These are phyloP conservation scores for Coccomyxa subellipsoidea DNA, from an alignment of 163 green algal species.

Conservation along the genomic window DNA sequence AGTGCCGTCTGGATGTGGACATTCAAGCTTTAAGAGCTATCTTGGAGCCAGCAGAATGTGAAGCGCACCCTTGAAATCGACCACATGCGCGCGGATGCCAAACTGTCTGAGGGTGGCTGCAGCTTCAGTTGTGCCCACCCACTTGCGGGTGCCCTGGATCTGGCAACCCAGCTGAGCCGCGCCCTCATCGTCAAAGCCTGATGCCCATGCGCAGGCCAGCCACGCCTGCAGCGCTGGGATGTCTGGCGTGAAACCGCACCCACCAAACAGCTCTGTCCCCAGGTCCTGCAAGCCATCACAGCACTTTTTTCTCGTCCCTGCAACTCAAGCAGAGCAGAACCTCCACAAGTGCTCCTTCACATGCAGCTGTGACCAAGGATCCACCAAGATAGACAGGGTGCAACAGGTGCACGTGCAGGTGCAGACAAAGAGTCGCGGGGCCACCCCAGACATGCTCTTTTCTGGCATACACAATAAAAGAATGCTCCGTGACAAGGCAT, in stretches of 20 bases:
- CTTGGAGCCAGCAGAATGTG: too few species aligned
- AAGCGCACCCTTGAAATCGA: conserved; percentile 63
- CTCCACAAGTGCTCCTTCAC: background rate
- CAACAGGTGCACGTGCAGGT: too few species aligned
- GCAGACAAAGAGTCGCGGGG: too few species aligned
- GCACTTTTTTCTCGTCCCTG: background rate
- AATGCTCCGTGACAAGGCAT: too few species aligned
- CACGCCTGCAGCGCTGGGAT: conserved; percentile 69
- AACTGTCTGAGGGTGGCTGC: conserved; percentile 73
- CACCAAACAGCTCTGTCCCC: conserved; percentile 50
- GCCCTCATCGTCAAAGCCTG: conserved; percentile 66
- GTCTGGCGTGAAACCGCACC: conserved; percentile 59
- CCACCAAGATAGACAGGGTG: background rate
- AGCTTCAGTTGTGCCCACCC: conserved; percentile 83
- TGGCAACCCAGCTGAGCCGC: conserved; percentile 38
- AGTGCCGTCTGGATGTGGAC: too few species aligned
- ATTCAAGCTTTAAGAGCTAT: too few species aligned
- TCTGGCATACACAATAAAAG: too few species aligned
- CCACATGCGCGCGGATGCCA: conserved; percentile 59
- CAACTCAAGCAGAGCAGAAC: background rate
- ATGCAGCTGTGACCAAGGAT: background rate
- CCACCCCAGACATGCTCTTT: too few species aligned
- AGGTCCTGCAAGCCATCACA: conserved; percentile 20
- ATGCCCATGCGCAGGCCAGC: conserved; percentile 71
- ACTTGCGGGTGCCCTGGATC: conserved; percentile 57